These are phyloP conservation scores for Phalaenopsis hybrid DNA, from an alignment of 116 monocot genomes.

Conservation along the genomic window DNA sequence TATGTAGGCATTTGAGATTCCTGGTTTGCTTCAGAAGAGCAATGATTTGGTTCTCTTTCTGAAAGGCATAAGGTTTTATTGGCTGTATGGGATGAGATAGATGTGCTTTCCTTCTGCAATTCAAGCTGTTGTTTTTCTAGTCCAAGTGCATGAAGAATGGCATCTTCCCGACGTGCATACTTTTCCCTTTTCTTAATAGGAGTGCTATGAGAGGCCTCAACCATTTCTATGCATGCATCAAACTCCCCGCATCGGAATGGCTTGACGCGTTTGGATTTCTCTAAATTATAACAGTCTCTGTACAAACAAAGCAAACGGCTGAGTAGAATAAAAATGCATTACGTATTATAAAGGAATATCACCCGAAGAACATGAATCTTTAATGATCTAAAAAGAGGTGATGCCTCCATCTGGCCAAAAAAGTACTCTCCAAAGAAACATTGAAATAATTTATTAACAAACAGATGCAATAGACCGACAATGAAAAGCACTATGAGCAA, in stretches of 20 bases:
- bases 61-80: conserved; percentile 13
- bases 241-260: conserved; percentile 90
- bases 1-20: not conserved
- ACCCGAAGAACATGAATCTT: not conserved
- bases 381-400: not conserved
- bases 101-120: conserved; percentile 16
- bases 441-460: not conserved
- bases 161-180: conserved; percentile 84
- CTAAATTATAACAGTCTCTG: conserved; percentile 93
- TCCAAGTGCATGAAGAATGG: conserved; percentile 91
- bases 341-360: not conserved
- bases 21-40: conserved; percentile 7
- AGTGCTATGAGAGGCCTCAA: conserved; percentile 58
- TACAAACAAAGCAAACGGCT: not conserved
- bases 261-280: conserved; percentile 89
- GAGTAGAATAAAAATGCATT: not conserved
- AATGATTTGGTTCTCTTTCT: conserved; percentile 20
- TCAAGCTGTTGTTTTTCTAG: conserved; percentile 52
- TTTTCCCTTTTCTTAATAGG: conserved; percentile 87
- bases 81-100: conserved; percentile 10
- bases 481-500: not conserved
- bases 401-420: not conserved
- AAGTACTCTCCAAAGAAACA: not conserved
- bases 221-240: conserved; percentile 78
- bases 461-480: not conserved